Evolutionary conservation across 2,329 filamentous ascomycete genomes (phyloP).

Genomic region (Ceratocystis diversiconidia): DNA sequence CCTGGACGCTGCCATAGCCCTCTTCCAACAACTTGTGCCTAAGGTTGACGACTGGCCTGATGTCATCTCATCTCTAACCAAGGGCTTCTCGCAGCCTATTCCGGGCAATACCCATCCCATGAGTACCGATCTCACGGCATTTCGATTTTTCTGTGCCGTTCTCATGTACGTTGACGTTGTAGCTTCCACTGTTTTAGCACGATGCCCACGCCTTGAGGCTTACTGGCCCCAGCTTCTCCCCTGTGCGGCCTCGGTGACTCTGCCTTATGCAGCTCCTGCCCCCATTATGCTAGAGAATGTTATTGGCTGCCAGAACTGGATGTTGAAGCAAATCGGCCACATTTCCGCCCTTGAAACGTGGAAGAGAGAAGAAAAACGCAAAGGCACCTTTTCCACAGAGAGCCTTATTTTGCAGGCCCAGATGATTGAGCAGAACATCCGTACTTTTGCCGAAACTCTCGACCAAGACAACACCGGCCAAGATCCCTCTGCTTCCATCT

Average conservation of each 20-base stretch:
- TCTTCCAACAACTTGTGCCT: conserved; percentile 35
- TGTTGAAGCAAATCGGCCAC: conserved; percentile 39
- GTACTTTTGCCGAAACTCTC: conserved; percentile 24
- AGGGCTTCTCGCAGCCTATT: conserved; percentile 26
- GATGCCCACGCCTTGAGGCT: conserved; percentile 29
- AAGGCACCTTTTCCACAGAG: conserved; percentile 31
- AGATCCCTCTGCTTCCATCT: conserved; percentile 4
- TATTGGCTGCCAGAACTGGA: conserved; percentile 44
- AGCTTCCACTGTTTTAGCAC: conserved; percentile 33
- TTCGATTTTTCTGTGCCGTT: conserved; percentile 34
- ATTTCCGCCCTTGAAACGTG: conserved; percentile 40
- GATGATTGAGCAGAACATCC: conserved; percentile 29
- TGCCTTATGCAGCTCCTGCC: conserved; percentile 18
- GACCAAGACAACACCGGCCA: conserved; percentile 13
- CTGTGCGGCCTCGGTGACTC: conserved; percentile 18
- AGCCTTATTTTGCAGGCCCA: conserved; percentile 34
- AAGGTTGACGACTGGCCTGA: conserved; percentile 27
- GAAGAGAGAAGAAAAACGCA: conserved; percentile 35
- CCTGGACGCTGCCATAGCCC: conserved; percentile 34
- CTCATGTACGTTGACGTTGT: conserved; percentile 38
- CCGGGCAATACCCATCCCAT: conserved; percentile 27
- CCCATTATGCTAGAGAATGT: conserved; percentile 35
- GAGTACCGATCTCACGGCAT: conserved; percentile 33
- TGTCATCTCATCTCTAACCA: conserved; percentile 24
- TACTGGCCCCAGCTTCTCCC: conserved; percentile 31